phyloP scores from a whole-genome alignment of 352 stramenopile species.

The Globisporangium viniferum region DNA sequence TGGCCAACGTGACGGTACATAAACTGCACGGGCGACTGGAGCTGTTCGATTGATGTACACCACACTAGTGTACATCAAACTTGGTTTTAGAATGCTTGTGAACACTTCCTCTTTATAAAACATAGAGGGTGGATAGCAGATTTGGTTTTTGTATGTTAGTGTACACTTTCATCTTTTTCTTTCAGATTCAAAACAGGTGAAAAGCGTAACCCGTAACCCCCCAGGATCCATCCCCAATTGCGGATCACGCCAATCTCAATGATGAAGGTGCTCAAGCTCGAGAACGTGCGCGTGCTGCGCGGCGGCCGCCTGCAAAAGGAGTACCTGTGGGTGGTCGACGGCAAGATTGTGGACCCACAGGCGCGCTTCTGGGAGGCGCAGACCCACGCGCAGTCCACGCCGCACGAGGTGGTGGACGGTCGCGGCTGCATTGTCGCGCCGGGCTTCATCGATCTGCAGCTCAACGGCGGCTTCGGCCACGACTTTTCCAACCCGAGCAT shows the following conservation, averaged over 20 bases:
- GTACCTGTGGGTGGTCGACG: constrained; percentile 50
- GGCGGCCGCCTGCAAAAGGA: constrained; percentile 30
- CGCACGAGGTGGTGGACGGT: constrained; percentile 61
- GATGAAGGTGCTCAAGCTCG: constrained; percentile 39
- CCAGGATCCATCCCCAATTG: too few species aligned
- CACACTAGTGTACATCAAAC: too few species aligned
- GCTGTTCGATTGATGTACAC: too few species aligned
- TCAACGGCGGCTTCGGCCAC: constrained; percentile 86
- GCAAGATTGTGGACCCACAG: constrained; percentile 53
- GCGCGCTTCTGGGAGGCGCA: constrained; percentile 41
- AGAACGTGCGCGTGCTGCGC: constrained; percentile 62
- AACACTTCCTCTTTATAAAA: too few species aligned
- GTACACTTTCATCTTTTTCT: too few species aligned
- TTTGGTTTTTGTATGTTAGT: too few species aligned
- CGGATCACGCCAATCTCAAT: neutral
- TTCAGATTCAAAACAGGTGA: too few species aligned
- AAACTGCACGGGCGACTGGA: neutral
- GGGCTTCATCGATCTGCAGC: constrained; percentile 89
- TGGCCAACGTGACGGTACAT: neutral
- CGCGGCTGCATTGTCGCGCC: constrained; percentile 64
- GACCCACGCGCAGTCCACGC: constrained; percentile 35
- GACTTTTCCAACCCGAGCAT: constrained; percentile 80
- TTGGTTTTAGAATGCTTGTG: too few species aligned
- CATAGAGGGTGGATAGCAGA: too few species aligned
- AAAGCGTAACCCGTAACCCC: too few species aligned